These are phyloP conservation scores for Gynochthodes officinalis DNA, from an alignment of 257 asterid genomes.

Conservation along the genomic window DNA sequence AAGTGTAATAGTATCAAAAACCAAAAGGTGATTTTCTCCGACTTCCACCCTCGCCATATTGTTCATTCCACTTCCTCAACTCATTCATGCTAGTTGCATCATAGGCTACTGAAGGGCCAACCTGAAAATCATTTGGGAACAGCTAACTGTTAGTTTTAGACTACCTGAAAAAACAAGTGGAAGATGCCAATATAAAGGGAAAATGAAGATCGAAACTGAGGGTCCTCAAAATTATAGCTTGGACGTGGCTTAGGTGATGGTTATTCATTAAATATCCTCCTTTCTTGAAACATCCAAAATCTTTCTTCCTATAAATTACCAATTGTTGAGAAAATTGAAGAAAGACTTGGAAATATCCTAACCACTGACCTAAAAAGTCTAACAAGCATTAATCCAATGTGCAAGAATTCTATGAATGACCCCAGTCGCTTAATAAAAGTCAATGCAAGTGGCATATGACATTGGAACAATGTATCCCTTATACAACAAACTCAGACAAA, in stretches of 20 bases:
- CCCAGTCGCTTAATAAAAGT: no score
- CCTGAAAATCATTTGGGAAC: constrained; percentile 42
- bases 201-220: neutral
- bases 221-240: neutral
- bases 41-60: constrained; percentile 98
- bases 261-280: neutral
- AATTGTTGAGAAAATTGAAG: neutral
- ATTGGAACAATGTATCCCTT: neutral
- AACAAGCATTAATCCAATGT: neutral
- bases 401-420: no score
- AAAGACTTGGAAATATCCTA: neutral
- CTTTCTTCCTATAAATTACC: neutral
- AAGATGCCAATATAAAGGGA: neutral
- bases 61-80: constrained; percentile 95
- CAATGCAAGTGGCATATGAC: neutral
- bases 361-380: neutral
- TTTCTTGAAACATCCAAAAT: neutral
- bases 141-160: neutral
- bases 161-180: neutral
- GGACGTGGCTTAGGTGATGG: neutral
- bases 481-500: neutral
- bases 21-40: constrained; percentile 88
- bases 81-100: constrained; percentile 96
- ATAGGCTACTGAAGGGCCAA: constrained; percentile 95
- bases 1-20: constrained; percentile 47